A percentile compares a stretch with the other conserved stretches of the same genome.
Conservation (phyloP, 1,139 yeast species). For the Kurtzmaniella quercitrusa region DNA sequence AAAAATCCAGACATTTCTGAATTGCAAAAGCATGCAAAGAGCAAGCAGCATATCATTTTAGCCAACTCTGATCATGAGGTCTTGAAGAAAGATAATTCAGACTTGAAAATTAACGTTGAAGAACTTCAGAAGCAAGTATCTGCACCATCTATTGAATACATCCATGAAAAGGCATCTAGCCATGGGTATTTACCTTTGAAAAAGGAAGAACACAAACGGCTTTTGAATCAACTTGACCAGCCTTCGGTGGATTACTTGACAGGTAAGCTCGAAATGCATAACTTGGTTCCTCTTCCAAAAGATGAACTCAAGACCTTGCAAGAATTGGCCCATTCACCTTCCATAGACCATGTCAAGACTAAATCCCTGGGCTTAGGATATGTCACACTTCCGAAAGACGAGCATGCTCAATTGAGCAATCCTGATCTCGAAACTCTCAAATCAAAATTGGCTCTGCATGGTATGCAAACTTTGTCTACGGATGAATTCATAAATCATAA, state of each 20-base stretch:
- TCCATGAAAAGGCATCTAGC: conserved; percentile 15
- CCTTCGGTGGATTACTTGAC: conserved; percentile 26
- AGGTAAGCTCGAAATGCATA: conserved; percentile 16
- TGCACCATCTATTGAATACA: conserved; percentile 20
- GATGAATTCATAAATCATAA: conserved; percentile 14
- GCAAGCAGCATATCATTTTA: background rate
- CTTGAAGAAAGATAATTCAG: background rate
- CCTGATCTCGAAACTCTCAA: conserved; percentile 10
- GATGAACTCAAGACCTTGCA: conserved; percentile 14
- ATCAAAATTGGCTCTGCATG: conserved; percentile 5
- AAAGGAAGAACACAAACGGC: conserved; percentile 9
- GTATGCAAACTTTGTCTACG: conserved; percentile 12
- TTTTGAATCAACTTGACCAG: conserved; percentile 9
- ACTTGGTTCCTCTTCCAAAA: conserved; percentile 18
- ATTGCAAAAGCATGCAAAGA: background rate
- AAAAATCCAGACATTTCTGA: conserved; percentile 9
- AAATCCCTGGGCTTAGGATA: conserved; percentile 6
- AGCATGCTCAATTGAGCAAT: background rate
- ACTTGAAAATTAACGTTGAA: conserved; percentile 3
- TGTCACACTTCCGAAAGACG: conserved; percentile 2
- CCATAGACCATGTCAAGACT: conserved; percentile 11
- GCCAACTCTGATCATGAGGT: background rate
- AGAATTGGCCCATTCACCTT: conserved; percentile 14
- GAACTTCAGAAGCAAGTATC: conserved; percentile 8
- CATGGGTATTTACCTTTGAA: conserved; percentile 11